A percentile compares a stretch with the other conserved stretches of the same genome.
Conservation (phyloP, 352 stramenopile genomes). For the Pilasporangium apinafurcum region DNA sequence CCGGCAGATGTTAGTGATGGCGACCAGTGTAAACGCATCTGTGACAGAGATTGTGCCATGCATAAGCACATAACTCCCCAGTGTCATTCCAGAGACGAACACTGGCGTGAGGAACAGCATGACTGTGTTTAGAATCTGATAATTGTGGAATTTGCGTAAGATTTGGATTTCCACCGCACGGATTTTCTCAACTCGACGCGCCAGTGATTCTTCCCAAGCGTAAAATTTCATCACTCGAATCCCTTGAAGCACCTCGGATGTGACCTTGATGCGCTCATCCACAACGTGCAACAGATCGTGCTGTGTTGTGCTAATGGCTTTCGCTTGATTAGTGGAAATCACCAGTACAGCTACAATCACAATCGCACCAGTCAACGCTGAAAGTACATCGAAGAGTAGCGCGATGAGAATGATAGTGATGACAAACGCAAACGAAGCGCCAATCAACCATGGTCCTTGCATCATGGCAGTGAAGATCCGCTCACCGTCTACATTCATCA, state of each 20-base stretch:
- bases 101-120: constrained; percentile 27
- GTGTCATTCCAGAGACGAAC: constrained; percentile 15
- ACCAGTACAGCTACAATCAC: constrained; percentile 1
- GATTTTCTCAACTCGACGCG: constrained; percentile 25
- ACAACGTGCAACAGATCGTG: constrained; percentile 11
- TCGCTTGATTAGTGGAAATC: background rate
- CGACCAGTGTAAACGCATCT: constrained; percentile 23
- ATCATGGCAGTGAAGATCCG: constrained; percentile 33
- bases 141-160: constrained; percentile 25
- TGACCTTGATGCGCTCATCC: constrained; percentile 84
- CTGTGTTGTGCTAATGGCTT: background rate
- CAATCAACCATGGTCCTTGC: constrained; percentile 16
- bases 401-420: constrained; percentile 20
- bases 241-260: constrained; percentile 87
- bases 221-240: constrained; percentile 90
- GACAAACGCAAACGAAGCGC: constrained; percentile 19
- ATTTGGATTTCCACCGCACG: constrained; percentile 31
- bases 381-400: constrained; percentile 1
- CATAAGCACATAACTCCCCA: constrained; percentile 18
- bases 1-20: constrained; percentile 23
- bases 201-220: constrained; percentile 56
- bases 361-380: background rate
- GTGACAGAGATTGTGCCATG: constrained; percentile 14
- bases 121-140: constrained; percentile 33
- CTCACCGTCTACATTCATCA: constrained; percentile 37